Conservation (phyloP, 768 basidiomycete genomes). For the Auricularia heimuer region DNA sequence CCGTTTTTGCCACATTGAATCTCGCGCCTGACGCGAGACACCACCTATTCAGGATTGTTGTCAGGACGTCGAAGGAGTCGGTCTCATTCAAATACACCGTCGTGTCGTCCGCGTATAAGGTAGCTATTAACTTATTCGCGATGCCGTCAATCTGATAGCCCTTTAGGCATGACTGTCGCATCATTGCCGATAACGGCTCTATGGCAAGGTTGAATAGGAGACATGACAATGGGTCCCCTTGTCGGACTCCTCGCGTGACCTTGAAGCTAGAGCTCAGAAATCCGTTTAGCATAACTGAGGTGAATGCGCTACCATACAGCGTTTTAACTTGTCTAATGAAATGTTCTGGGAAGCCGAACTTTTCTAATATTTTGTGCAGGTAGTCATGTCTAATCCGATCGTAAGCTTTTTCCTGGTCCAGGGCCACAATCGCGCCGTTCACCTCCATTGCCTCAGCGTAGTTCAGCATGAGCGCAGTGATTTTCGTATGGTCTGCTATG, state of each 20-base stretch:
- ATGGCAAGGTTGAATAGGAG: conserved; percentile 33
- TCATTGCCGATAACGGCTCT: conserved; percentile 26
- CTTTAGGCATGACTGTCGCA: conserved; percentile 17
- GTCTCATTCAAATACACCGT: conserved; percentile 23
- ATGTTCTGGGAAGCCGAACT: conserved; percentile 2
- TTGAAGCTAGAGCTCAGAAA: conserved; percentile 15
- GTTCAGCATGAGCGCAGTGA: conserved; percentile 12
- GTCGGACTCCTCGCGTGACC: conserved; percentile 25
- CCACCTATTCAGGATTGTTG: conserved; percentile 26
- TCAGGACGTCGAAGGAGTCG: conserved; percentile 19
- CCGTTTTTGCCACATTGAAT: conserved; percentile 34
- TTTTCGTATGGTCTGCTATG: conserved; percentile 24
- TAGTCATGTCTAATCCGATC: conserved; percentile 13
- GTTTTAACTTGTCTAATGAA: conserved; percentile 18
- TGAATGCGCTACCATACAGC: conserved; percentile 22
- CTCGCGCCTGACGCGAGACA: conserved; percentile 29
- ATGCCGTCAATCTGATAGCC: conserved; percentile 14
- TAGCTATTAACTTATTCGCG: conserved; percentile 5
- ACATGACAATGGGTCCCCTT: conserved; percentile 32
- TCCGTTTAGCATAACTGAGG: conserved; percentile 26
- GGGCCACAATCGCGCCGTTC: conserved; percentile 10
- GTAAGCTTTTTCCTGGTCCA: conserved; percentile 15
- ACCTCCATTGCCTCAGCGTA: conserved; percentile 10
- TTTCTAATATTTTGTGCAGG: conserved; percentile 8
- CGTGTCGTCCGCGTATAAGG: conserved; percentile 33